phyloP scores from a whole-genome alignment of 345 rosid genomes.

The Psidium friedrichsthalianum region DNA sequence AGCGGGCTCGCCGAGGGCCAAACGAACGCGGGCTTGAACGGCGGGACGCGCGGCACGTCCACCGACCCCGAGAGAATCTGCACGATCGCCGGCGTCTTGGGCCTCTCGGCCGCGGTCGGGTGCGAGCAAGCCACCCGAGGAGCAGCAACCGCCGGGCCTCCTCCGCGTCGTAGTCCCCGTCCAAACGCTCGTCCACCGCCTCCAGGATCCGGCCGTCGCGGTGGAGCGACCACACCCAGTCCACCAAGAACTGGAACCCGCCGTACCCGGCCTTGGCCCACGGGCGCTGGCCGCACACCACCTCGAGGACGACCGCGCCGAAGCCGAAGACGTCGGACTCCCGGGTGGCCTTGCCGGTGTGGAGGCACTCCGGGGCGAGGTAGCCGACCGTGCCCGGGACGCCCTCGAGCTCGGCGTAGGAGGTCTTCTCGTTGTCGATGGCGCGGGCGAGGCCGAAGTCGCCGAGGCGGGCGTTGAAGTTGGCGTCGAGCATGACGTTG shows the following conservation, averaged over 20 bases:
- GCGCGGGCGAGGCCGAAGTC: constrained; percentile 54
- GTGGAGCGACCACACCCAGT: constrained; percentile 53
- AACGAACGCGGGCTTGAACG: constrained; percentile 36
- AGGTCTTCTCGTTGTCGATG: constrained; percentile 37
- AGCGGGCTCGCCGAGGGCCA: constrained; percentile 17
- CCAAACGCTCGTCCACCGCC: constrained; percentile 35
- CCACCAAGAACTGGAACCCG: constrained; percentile 18
- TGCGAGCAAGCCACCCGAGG: constrained; percentile 43
- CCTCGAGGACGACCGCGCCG: constrained; percentile 45
- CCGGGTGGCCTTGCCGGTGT: constrained; percentile 41
- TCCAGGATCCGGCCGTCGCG: constrained; percentile 33
- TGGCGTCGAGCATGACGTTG: constrained; percentile 42
- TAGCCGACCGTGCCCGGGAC: constrained; percentile 45
- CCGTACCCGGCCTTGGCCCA: constrained; percentile 17
- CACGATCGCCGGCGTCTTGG: constrained; percentile 24
- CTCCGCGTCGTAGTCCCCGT: constrained; percentile 11
- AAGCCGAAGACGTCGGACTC: constrained; percentile 55
- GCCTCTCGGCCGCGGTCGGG: constrained; percentile 40
- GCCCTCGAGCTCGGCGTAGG: constrained; percentile 43
- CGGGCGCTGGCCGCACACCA: constrained; percentile 44
- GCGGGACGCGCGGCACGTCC: constrained; percentile 25
- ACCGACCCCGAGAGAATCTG: constrained; percentile 30
- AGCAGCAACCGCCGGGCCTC: constrained; percentile 33
- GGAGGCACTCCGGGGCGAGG: constrained; percentile 51
- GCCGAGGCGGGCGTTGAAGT: constrained; percentile 48